Percentiles rank a stretch among this genome's conserved stretches.
phyloP scores from a whole-genome alignment of 345 rosid species.

The Camelina neglecta region DNA sequence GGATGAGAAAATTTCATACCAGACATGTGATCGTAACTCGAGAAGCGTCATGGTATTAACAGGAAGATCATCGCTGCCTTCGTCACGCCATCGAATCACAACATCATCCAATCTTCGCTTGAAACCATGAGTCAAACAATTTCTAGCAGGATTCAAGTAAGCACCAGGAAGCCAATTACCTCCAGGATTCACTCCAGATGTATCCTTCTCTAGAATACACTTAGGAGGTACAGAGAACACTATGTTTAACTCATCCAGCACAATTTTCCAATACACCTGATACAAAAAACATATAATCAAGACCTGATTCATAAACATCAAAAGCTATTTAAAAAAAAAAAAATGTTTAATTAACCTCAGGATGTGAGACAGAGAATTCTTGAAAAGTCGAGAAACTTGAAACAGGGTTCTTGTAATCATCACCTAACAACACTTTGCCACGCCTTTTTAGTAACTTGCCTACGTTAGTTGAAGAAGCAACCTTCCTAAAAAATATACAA shows the following conservation, averaged over 20 bases:
- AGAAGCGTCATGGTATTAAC: slow-evolving; percentile 68
- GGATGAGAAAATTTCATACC: slow-evolving; percentile 59
- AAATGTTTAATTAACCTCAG: slow-evolving; percentile 61
- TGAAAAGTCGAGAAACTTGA: slow-evolving; percentile 86
- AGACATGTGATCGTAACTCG: slow-evolving; percentile 76
- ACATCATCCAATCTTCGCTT: slow-evolving; percentile 64
- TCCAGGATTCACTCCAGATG: slow-evolving; percentile 60
- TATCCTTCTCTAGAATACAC: slow-evolving; percentile 54
- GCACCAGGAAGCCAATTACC: slow-evolving; percentile 98
- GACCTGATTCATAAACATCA: background rate
- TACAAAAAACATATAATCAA: background rate
- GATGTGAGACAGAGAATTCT: slow-evolving; percentile 80
- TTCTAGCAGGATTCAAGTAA: slow-evolving; percentile 71
- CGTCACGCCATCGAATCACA: slow-evolving; percentile 81
- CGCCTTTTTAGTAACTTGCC: slow-evolving; percentile 71
- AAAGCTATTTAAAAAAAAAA: background rate
- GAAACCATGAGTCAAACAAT: slow-evolving; percentile 58
- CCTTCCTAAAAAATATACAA: slow-evolving; percentile 53
- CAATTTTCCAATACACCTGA: slow-evolving; percentile 84
- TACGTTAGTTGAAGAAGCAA: slow-evolving; percentile 66
- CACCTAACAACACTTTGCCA: slow-evolving; percentile 78
- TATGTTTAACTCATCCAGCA: slow-evolving; percentile 68
- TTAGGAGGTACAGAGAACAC: slow-evolving; percentile 71
- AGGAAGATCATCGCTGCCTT: slow-evolving; percentile 77
- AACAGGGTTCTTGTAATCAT: slow-evolving; percentile 69